Conservation (phyloP, 169 alveolate species). For the Perkinsus marinus region DNA sequence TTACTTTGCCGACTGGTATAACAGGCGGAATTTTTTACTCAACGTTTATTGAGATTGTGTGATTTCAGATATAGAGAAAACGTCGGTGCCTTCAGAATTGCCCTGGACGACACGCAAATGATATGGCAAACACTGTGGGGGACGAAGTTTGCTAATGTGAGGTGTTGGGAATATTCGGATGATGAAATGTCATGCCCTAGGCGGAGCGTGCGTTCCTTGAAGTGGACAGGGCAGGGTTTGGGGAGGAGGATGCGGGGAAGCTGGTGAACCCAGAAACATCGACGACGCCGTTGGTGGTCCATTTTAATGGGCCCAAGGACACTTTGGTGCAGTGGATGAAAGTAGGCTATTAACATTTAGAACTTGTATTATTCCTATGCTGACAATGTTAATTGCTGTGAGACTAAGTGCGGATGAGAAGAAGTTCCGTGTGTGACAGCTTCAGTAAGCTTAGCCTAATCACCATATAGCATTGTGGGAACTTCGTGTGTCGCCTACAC, state of each 20-base stretch:
- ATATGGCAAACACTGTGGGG: neutral
- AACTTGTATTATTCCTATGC: too few species aligned
- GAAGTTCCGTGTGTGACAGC: too few species aligned
- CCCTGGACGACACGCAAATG: neutral
- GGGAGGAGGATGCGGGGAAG: neutral
- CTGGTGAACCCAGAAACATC: neutral
- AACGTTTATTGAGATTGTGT: neutral
- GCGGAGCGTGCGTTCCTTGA: neutral
- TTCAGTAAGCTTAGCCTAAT: too few species aligned
- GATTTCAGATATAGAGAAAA: neutral
- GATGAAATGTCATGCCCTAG: neutral
- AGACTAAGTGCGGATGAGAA: too few species aligned
- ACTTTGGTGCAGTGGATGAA: neutral
- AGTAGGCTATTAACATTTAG: too few species aligned
- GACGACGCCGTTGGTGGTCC: neutral
- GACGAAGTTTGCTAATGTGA: neutral
- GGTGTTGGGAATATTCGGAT: neutral
- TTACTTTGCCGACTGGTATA: too few species aligned
- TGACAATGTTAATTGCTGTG: too few species aligned
- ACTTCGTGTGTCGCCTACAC: too few species aligned
- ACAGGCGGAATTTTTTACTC: too few species aligned
- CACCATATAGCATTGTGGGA: too few species aligned
- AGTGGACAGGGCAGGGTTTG: neutral
- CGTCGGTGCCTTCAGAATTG: neutral
- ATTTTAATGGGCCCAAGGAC: neutral